Evolutionary conservation across 2,329 filamentous ascomycete species (phyloP), one percentile per base, ranked within the genome.

Genomic region (Kalmusia sp.): DNA sequence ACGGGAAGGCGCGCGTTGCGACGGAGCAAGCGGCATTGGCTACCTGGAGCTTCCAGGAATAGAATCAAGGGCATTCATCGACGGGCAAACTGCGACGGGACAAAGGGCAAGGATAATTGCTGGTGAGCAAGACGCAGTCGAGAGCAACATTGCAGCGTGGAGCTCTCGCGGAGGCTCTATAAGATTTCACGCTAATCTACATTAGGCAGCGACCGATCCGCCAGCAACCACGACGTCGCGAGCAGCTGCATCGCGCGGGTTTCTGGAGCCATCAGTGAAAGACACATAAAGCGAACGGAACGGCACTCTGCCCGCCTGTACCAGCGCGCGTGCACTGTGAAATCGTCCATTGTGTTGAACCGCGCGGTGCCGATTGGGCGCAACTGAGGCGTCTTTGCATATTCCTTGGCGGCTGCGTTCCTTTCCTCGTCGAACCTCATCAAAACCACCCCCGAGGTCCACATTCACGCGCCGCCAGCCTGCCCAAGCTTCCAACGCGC

Each of bases 31-130:
- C 67, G 60, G 55, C 57, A 57, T 31, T 59, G 55, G 59, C 67
- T 71, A 69, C 71, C 65, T 70, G 64, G 61, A 62, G 61, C 61
- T 57, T 58, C 63, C 65, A 71, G 66, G 60, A 45, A 62, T 50
- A 62, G 52, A 56, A 59, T 55, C 50, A 65, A 64, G 69, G 65
- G 70, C 71, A 74, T 74, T 74, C 71, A 74, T 73, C 59, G 68
- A 71, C 61, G 56, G 56, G 38, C 50, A 27, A 45, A 38, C 37
- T 14, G 38, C 14, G 17, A 25, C 30, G 12, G 38, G 30, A 33
- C 30, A 27, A 39, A 15, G 24, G 35, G 34, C 35, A 48, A 49
- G n/a, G n/a, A n/a, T n/a, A n/a, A n/a, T n/a, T 45, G 48, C 48
- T 39, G 17, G 14, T 22, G 25, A 24, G 17, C 24, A 24, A 33